These are phyloP conservation scores for Phytophthora tubulina DNA, from an alignment of 352 stramenopile genomes.

Conservation along the genomic window DNA sequence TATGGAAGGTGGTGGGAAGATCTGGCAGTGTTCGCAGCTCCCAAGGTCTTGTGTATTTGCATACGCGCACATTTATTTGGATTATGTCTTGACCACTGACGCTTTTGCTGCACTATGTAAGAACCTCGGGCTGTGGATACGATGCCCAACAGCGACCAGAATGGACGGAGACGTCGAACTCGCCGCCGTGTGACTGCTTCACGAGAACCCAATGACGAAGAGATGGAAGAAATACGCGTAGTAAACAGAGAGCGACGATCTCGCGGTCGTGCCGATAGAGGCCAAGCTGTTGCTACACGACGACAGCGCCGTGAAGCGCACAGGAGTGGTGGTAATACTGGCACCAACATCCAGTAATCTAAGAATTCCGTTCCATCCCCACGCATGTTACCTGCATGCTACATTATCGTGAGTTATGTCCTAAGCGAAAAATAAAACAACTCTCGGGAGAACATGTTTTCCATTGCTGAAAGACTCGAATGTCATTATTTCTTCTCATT, in stretches of 20 bases:
- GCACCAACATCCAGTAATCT: too few species aligned
- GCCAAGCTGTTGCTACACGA: background rate
- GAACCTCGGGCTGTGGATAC: background rate
- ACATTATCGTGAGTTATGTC: background rate
- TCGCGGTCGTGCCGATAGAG: background rate
- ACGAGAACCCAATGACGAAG: conserved; percentile 7
- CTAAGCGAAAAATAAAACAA: background rate
- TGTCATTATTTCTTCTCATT: background rate
- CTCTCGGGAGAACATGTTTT: background rate
- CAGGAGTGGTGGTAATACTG: too few species aligned
- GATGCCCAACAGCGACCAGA: background rate
- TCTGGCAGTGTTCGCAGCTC: background rate
- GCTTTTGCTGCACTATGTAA: background rate
- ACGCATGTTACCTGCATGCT: background rate
- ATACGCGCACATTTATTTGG: too few species aligned
- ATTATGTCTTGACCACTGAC: background rate
- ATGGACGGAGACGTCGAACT: background rate
- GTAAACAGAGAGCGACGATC: conserved; percentile 1
- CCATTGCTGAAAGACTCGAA: background rate
- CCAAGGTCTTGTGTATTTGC: background rate
- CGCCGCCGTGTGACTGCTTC: background rate
- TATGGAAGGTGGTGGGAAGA: background rate
- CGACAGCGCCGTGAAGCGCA: background rate
- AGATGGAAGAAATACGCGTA: background rate
- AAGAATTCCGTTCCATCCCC: too few species aligned